Evolutionary conservation across 2,329 filamentous ascomycete species (phyloP).

Genomic region (Fusarium abutilonis): DNA sequence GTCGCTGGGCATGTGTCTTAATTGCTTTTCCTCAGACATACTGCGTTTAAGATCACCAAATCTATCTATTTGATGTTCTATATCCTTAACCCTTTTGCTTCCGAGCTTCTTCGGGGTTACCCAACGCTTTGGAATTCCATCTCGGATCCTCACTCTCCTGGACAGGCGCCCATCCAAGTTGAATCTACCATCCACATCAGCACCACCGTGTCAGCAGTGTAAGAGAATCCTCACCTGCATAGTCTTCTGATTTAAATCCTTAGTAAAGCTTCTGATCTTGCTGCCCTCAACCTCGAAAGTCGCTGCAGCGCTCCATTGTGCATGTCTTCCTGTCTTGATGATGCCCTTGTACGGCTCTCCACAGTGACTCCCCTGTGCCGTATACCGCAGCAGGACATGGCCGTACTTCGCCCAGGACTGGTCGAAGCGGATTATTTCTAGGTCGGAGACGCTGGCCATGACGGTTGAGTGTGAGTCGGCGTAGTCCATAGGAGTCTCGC

Average conservation of each 20-base stretch:
- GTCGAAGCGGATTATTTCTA: constrained; percentile 38
- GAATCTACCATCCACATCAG: constrained; percentile 28
- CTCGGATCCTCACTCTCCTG: constrained; percentile 37
- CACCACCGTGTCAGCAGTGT: background rate
- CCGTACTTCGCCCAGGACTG: constrained; percentile 41
- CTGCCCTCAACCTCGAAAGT: constrained; percentile 41
- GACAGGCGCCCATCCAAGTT: constrained; percentile 41
- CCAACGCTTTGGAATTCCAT: constrained; percentile 34
- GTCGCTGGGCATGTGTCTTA: too few species aligned
- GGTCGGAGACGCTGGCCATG: constrained; percentile 38
- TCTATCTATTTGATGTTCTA: too few species aligned
- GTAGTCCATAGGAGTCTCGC: constrained; percentile 36
- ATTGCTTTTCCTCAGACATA: too few species aligned
- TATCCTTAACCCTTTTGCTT: constrained; percentile 7
- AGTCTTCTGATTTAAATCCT: constrained; percentile 31
- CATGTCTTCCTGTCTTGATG: constrained; percentile 28
- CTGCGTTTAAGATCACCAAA: too few species aligned
- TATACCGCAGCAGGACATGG: constrained; percentile 41
- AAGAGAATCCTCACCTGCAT: constrained; percentile 10
- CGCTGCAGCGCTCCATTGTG: constrained; percentile 32
- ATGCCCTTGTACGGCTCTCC: constrained; percentile 42
- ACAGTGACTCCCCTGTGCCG: constrained; percentile 37
- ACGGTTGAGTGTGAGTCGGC: constrained; percentile 39
- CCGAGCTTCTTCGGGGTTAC: constrained; percentile 16
- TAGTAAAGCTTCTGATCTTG: constrained; percentile 27